Base-by-base conservation (phyloP, 75 land plant species). In the Sequoiadendron giganteum region DNA sequence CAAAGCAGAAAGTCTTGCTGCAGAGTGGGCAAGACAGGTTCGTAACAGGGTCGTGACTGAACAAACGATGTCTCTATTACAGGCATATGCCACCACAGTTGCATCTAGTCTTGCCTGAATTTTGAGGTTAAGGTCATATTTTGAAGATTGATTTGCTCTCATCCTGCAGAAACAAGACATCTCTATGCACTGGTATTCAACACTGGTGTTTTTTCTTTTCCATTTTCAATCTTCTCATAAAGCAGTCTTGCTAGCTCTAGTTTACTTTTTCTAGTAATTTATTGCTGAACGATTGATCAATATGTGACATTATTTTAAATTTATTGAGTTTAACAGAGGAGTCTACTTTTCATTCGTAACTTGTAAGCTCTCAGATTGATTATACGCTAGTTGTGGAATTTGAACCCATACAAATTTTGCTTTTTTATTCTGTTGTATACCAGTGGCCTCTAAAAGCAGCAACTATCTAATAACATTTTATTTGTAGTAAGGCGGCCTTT, bases 31-130 rank as follows among this genome's bases (percentile, higher is more conserved):
- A 84, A 91, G 58, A 87, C 90, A 88, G 83, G 99, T 91, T 48
- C 93, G 96, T 68, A 86, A 92, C 34, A 89, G 97, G 72, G 99
- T 96, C 10, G 87, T 97, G 34, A 86, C 93, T 32, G 99, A 97
- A 65, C 99, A 97, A 89, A 93, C 95, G 42, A 86, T 95, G 38
- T 83, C 93, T 40, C 85, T 96, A 39, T 87, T 97, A 80, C 95
- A 94, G 55, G 94, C 97, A 13, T 95, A 95, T 87, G 96, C 97
- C n/a, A 92, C 96, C 47, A 93, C 95, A 13, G 86, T 93, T 34
- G 89, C 91, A 68, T 86, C 88, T 15, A 93, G 96, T 87, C 88
- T 95, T 38, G 84, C 91, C 2, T 90, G 82, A 89, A 58, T 38
- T 47, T 86, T 55, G 48, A 83, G 49, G 30, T 42, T 15, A 32